Percentiles rank a stretch among this genome's conserved stretches.
Evolutionary conservation across 495 filamentous ascomycete genomes (phyloP).

Genomic region (Aspergillus ellipticus): DNA sequence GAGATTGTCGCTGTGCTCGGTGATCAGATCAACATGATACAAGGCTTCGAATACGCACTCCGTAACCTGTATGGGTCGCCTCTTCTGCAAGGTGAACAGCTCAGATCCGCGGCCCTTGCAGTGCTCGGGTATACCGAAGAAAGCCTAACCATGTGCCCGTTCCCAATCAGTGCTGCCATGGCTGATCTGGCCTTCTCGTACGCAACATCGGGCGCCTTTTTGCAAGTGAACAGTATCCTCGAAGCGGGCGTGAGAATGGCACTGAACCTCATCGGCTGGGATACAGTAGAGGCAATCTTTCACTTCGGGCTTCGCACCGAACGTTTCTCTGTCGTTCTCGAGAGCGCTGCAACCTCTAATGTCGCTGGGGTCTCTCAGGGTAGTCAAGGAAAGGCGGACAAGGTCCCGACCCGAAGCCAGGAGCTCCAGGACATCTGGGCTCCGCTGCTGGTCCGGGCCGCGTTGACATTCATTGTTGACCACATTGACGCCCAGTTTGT

Average conservation of each 20-base stretch:
- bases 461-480: constrained; percentile 20
- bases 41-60: constrained; percentile 26
- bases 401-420: background rate
- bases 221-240: constrained; percentile 18
- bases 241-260: constrained; percentile 27
- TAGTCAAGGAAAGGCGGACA: background rate
- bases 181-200: constrained; percentile 31
- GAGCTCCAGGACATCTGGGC: constrained; percentile 16
- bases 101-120: constrained; percentile 11
- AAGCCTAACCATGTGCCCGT: constrained; percentile 1
- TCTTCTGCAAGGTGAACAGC: constrained; percentile 5
- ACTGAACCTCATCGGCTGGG: constrained; percentile 22
- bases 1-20: constrained; percentile 17
- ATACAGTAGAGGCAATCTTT: constrained; percentile 27
- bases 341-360: background rate
- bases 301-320: constrained; percentile 20
- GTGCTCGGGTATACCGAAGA: constrained; percentile 14
- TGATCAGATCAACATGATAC: constrained; percentile 15
- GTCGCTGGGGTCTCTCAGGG: background rate
- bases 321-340: constrained; percentile 17
- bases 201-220: constrained; percentile 27
- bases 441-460: constrained; percentile 11
- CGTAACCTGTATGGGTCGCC: constrained; percentile 26
- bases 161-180: constrained; percentile 18
- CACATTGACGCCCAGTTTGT: constrained; percentile 16